Conservation (phyloP, 2,329 filamentous ascomycete genomes). For the Rhynchosporium graminicola region DNA sequence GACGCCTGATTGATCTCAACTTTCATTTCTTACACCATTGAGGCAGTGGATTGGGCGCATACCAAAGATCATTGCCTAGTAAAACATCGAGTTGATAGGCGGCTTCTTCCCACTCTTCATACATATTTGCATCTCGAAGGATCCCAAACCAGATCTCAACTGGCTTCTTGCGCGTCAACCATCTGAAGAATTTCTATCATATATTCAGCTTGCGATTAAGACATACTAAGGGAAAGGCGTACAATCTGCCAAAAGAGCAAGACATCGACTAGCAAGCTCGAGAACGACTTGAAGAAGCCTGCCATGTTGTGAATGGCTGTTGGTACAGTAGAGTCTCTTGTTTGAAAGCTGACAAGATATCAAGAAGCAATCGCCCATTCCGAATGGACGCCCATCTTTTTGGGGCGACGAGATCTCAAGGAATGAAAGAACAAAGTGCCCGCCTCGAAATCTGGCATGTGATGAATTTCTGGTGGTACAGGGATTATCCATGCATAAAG, state of each 20-base stretch:
- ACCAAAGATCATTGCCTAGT: conserved; percentile 81
- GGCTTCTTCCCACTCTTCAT: conserved; percentile 85
- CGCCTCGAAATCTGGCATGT: conserved; percentile 3
- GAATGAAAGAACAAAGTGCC: neutral
- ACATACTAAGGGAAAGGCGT: conserved; percentile 6
- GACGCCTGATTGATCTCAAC: conserved; percentile 59
- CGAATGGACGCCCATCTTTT: neutral
- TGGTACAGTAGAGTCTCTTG: neutral
- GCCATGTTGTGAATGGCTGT: conserved; percentile 29
- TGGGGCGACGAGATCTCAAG: neutral
- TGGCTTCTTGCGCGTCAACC: conserved; percentile 66
- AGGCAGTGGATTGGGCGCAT: conserved; percentile 31
- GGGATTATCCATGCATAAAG: conserved; percentile 8
- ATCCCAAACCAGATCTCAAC: conserved; percentile 65
- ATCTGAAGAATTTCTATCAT: conserved; percentile 64
- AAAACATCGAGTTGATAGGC: conserved; percentile 80
- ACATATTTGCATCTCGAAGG: conserved; percentile 66
- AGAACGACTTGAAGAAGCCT: conserved; percentile 46
- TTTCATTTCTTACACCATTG: neutral
- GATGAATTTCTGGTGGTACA: neutral
- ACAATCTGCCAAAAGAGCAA: conserved; percentile 33
- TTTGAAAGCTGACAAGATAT: neutral
- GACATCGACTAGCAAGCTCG: conserved; percentile 51
- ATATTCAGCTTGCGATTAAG: conserved; percentile 12
- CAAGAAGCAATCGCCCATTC: too few species aligned